These are phyloP conservation scores for Leishmania amazonensis DNA, from an alignment of 208 protist genomes.

Conservation along the genomic window DNA sequence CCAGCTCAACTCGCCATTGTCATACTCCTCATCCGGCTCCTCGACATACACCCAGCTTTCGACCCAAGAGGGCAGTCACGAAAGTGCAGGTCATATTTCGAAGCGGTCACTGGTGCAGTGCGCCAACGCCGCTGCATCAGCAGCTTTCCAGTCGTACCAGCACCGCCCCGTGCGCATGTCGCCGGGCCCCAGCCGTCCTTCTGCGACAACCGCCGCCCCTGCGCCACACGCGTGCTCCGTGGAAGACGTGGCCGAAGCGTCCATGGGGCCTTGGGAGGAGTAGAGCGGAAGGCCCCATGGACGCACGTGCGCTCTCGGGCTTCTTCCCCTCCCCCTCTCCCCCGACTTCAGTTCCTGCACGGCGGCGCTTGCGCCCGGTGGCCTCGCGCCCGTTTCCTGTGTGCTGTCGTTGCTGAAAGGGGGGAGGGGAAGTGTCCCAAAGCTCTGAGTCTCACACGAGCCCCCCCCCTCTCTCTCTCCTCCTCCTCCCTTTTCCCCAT, in stretches of 20 bases:
- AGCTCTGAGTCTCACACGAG: too few relatives aligned
- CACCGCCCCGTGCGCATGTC: background rate
- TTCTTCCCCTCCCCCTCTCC: too few relatives aligned
- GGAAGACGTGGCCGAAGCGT: background rate
- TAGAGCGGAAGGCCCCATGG: background rate
- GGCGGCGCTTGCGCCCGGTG: too few relatives aligned
- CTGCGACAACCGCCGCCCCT: background rate
- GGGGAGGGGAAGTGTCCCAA: too few relatives aligned
- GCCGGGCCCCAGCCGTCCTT: background rate
- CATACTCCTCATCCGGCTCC: constrained; percentile 9
- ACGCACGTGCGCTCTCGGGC: background rate
- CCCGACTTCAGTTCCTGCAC: background rate
- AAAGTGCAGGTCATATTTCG: background rate
- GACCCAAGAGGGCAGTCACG: background rate
- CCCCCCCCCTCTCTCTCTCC: too few relatives aligned
- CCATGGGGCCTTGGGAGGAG: constrained; percentile 16
- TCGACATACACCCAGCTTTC: background rate
- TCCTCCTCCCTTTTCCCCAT: too few relatives aligned
- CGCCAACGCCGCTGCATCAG: constrained; percentile 8
- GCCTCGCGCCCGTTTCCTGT: too few relatives aligned
- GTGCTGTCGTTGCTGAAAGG: too few relatives aligned
- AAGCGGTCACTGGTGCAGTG: constrained; percentile 14
- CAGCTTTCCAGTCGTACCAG: background rate
- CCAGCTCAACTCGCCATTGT: constrained; percentile 5
- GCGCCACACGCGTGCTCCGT: background rate